Evolutionary conservation across 176 grass and related monocot species (phyloP), one percentile per base, ranked within the genome.

Genomic region (Cenchrus americanus): DNA sequence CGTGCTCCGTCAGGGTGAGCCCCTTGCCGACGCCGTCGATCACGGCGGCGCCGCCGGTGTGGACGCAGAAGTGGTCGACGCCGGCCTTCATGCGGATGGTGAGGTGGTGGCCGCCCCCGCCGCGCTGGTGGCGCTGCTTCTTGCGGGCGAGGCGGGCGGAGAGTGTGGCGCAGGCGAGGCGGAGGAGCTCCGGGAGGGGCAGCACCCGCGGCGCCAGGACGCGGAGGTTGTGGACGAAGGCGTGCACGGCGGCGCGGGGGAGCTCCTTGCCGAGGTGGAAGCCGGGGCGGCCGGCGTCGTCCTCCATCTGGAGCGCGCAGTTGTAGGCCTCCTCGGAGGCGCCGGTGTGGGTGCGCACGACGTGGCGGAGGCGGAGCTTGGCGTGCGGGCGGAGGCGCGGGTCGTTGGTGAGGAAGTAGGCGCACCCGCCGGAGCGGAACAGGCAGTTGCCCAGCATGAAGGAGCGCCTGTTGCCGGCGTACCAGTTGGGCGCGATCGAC

Each of bases 391-490:
- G 76, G 21, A 87, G 84, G 0, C 61, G 52, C 0, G 86, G 88
- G 65, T 83, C 62, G 86, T 97, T 94, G 58, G 90, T 90, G 15
- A 97, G 95, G 76, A 97, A 90, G 88, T 94, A 94, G 26, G 88
- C 86, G 89, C 95, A 94, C n/a, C 95, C 95, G 72, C 95, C 95
- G 14, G 95, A 97, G 70, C 95, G 95, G 83, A 97, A 97, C 34
- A 97, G 92, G 86, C 95, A 97, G 86, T 97, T 97, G 8, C 92
- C 95, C 2, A 97, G 88, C 95, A 97, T 94, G 88, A 97, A 92
- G 22, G 92, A 92, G 0, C 88, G 81, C 78, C 81, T 85, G 84
- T 91, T 94, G 37, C 92, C 95, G 4, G 90, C 84, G 85, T 97
- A 97, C 95, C 95, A 97, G 87, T 97, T 97, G 34, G 92, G 95